These are phyloP conservation scores for Giardia duodenalis DNA, from an alignment of 208 protist genomes.

Conservation along the genomic window DNA sequence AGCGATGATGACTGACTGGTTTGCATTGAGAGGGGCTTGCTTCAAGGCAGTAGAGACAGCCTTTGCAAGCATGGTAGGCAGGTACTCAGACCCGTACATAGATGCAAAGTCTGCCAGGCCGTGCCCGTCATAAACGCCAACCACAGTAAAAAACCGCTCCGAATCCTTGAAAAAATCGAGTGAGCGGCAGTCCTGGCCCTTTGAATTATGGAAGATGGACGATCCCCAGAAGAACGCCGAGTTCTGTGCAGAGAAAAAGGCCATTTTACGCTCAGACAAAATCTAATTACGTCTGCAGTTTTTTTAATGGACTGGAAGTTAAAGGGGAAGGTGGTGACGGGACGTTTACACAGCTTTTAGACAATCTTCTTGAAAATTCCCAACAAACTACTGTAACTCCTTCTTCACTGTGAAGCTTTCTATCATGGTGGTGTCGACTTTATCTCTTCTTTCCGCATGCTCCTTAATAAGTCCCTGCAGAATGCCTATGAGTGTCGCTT, in stretches of 20 bases:
- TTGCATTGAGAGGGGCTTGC: neutral
- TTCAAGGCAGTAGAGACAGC: neutral
- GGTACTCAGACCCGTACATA: neutral
- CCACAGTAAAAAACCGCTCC: neutral
- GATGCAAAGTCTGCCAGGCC: neutral
- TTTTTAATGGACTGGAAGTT: too few species aligned
- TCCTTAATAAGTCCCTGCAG: constrained; percentile 5
- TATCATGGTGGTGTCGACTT: neutral
- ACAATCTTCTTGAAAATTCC: too few species aligned
- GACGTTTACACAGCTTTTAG: too few species aligned
- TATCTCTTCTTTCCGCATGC: neutral
- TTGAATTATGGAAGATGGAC: neutral
- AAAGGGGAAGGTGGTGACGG: too few species aligned
- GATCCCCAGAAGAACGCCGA: neutral
- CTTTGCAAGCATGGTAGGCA: neutral
- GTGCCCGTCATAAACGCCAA: neutral
- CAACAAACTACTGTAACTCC: too few species aligned
- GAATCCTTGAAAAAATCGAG: constrained; percentile 1
- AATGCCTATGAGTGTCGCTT: neutral
- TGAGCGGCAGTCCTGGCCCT: neutral
- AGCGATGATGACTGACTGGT: neutral
- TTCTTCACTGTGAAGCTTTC: neutral
- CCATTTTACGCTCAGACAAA: neutral
- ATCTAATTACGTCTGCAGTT: too few species aligned
- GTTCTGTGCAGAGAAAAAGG: neutral